phyloP scores from a whole-genome alignment of 2,329 filamentous ascomycete genomes.

The Clonostachys solani region DNA sequence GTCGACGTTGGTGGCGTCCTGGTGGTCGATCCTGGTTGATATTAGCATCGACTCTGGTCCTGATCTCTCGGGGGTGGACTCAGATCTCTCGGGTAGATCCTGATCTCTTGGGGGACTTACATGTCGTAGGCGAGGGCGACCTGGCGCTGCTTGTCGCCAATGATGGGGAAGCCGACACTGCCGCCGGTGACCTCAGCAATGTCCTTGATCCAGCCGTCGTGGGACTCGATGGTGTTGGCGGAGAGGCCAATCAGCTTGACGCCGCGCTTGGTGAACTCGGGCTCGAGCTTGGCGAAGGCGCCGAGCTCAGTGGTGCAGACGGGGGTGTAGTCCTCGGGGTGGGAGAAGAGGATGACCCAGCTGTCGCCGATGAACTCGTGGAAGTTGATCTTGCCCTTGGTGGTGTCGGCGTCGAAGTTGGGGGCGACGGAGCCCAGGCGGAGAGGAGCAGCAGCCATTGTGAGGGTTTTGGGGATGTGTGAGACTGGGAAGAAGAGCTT shows the following conservation, averaged over 20 bases:
- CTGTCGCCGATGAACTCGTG: constrained; percentile 75
- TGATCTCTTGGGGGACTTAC: constrained; percentile 35
- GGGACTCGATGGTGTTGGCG: constrained; percentile 80
- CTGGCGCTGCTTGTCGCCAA: constrained; percentile 74
- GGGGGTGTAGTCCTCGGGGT: constrained; percentile 88
- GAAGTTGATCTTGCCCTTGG: constrained; percentile 74
- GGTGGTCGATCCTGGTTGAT: constrained; percentile 63
- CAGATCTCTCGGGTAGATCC: too few species aligned
- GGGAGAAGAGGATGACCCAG: constrained; percentile 81
- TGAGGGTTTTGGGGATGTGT: constrained; percentile 5
- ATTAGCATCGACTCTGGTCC: constrained; percentile 7
- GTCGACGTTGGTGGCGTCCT: constrained; percentile 78
- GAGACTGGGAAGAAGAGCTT: background rate
- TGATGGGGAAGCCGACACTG: constrained; percentile 72
- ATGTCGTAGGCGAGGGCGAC: constrained; percentile 76
- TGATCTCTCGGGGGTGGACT: background rate
- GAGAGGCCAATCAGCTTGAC: constrained; percentile 90
- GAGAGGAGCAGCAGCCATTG: constrained; percentile 35
- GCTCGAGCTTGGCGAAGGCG: constrained; percentile 84
- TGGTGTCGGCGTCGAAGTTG: constrained; percentile 82
- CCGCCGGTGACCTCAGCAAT: constrained; percentile 74
- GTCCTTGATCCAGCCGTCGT: constrained; percentile 88
- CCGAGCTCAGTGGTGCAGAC: constrained; percentile 96
- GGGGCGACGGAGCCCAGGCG: constrained; percentile 66
- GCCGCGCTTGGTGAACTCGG: constrained; percentile 80